A percentile compares a stretch with the other conserved stretches of the same genome.
Evolutionary conservation across 495 filamentous ascomycete genomes (phyloP).

Genomic region (Chaetomium tenue): DNA sequence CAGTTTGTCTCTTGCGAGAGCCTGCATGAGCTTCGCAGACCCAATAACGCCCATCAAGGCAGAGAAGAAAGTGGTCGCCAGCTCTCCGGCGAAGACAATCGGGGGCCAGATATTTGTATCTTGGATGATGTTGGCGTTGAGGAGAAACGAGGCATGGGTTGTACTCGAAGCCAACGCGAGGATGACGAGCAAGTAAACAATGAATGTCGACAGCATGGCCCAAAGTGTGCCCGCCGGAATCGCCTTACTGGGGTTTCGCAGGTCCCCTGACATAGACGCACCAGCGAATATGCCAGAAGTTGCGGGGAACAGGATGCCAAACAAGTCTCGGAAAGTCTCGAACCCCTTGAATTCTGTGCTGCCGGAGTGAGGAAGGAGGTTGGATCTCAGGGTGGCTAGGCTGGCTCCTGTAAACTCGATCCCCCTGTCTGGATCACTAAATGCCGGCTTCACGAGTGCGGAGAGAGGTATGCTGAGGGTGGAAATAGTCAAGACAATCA

Average conservation of each 20-base stretch:
- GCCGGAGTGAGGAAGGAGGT: slow-evolving; percentile 60
- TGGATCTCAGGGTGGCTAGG: slow-evolving; percentile 63
- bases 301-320: slow-evolving; percentile 83
- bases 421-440: slow-evolving; percentile 56
- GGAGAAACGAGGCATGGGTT: slow-evolving; percentile 69
- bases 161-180: slow-evolving; percentile 77
- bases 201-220: slow-evolving; percentile 71
- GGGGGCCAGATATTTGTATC: slow-evolving; percentile 70
- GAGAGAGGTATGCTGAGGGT: slow-evolving; percentile 83
- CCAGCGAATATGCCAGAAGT: slow-evolving; percentile 69
- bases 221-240: slow-evolving; percentile 80
- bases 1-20: slow-evolving; percentile 75
- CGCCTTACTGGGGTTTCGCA: slow-evolving; percentile 77
- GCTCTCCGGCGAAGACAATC: slow-evolving; percentile 76
- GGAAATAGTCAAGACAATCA: slow-evolving; percentile 68
- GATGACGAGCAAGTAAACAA: slow-evolving; percentile 74
- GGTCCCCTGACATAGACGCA: slow-evolving; percentile 88
- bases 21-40: slow-evolving; percentile 83
- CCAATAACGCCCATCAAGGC: slow-evolving; percentile 84
- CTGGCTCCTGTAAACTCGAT: slow-evolving; percentile 77
- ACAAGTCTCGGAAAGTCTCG: slow-evolving; percentile 78
- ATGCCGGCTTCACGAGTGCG: slow-evolving; percentile 63
- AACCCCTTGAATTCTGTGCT: slow-evolving; percentile 50
- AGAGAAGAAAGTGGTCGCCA: slow-evolving; percentile 81
- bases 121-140: slow-evolving; percentile 75